Evolutionary conservation across 1,284 basidiomycete species (phyloP).

Genomic region (Rhizoctonia solani): DNA sequence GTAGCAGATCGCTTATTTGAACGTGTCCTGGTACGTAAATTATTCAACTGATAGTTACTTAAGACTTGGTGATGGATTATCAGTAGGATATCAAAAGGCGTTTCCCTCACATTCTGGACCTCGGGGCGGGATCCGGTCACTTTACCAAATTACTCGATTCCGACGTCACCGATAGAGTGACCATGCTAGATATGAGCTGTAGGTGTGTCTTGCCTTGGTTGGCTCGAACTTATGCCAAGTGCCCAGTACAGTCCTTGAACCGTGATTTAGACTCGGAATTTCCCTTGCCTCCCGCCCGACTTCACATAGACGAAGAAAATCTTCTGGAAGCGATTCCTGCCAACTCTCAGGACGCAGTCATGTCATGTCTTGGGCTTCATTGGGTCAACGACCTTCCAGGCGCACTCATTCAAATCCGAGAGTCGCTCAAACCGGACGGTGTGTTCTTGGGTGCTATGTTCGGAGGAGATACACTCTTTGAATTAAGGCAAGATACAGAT

Average conservation of each 20-base stretch:
- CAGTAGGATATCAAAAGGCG: constrained; percentile 86
- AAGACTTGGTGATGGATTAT: neutral
- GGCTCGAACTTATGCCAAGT: neutral
- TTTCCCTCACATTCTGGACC: constrained; percentile 81
- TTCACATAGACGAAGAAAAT: constrained; percentile 70
- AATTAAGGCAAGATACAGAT: constrained; percentile 79
- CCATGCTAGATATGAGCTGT: constrained; percentile 92
- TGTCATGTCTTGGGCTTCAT: constrained; percentile 90
- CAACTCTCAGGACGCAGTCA: constrained; percentile 87
- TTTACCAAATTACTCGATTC: constrained; percentile 83
- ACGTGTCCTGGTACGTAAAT: constrained; percentile 68
- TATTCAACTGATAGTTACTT: neutral
- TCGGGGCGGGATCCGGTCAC: constrained; percentile 94
- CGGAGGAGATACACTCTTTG: constrained; percentile 96
- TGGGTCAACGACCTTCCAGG: constrained; percentile 99
- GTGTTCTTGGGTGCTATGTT: constrained; percentile 94
- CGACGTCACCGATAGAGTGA: constrained; percentile 70
- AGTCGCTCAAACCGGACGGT: constrained; percentile 88
- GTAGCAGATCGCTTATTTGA: constrained; percentile 91
- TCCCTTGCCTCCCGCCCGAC: constrained; percentile 19
- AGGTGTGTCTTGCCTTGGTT: constrained; percentile 41
- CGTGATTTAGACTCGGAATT: constrained; percentile 77
- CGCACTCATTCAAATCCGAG: constrained; percentile 85
- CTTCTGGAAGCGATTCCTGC: constrained; percentile 65
- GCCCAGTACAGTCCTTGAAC: constrained; percentile 62